Base-by-base conservation (phyloP, 2,329 filamentous ascomycete species). In the Zymoseptoria ardabiliae region DNA sequence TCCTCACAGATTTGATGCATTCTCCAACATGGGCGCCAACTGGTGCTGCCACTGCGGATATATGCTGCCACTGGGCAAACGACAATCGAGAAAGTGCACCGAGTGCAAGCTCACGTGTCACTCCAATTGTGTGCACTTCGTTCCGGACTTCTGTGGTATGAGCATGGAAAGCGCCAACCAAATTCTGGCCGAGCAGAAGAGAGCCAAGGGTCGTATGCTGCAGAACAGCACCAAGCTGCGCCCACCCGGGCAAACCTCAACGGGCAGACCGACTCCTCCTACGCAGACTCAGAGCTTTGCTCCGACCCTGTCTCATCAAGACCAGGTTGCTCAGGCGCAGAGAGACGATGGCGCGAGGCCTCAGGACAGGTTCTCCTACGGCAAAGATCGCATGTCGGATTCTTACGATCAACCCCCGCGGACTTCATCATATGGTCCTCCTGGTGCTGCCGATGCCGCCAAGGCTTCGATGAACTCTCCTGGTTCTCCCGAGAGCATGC, bases 21-120 rank as follows among this genome's bases (percentile, higher is more conserved):
- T 95, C 74, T 91, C 91, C 65, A 99, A 99, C 71, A 90, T 99
- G 77, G 94, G 92, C 17, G 94, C 94, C 68, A 99, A 97, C 73
- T 99, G 94, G 94, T 99, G 94, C 77, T 99, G 94, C 72, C 94
- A 99, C 76, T 99, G 94, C 73, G 94, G 94, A 69, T 97, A 97
- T 72, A 88, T 99, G 66, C 78, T 99, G 55, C 92, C 94, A 0
- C 89, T 99, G 72, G 94, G 94, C 61, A 91, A 92, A 74, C 97
- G 96, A 76, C 96, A 96, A 74, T 91, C 89, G 71, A 86, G 94
- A 71, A 95, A 92, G 76, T 99, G 94, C 74, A 85, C 86, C 86
- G 94, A 99, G 84, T 99, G 94, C 75, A 83, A 82, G 66, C 88
- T 97, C 62, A 97, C 93, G 22, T 93, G 90, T 63, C 94, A 99